Evolutionary conservation across 805 yeast species (phyloP).

Genomic region (Teunomyces funiuensis): DNA sequence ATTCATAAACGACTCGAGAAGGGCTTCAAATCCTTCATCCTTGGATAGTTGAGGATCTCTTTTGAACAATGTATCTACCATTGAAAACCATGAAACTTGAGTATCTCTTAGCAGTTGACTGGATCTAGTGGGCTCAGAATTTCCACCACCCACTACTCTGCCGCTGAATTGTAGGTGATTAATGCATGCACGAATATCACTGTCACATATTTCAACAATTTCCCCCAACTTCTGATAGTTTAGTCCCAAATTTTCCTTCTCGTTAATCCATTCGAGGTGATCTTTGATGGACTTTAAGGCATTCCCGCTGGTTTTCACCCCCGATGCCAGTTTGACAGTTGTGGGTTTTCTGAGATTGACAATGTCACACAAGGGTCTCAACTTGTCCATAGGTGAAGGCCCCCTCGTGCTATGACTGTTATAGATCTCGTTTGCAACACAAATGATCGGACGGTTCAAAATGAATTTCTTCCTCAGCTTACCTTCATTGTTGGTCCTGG

Average conservation of each 20-base stretch:
- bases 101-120: conserved; percentile 48
- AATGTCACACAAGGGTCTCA: conserved; percentile 73
- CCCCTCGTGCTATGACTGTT: conserved; percentile 32
- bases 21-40: conserved; percentile 46
- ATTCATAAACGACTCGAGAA: conserved; percentile 46
- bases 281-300: conserved; percentile 39
- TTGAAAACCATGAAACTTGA: conserved; percentile 63
- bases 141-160: conserved; percentile 7
- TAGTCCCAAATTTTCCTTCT: conserved; percentile 50
- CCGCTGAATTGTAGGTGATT: conserved; percentile 73
- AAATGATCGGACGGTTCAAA: conserved; percentile 81
- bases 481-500: conserved; percentile 5
- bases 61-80: conserved; percentile 62
- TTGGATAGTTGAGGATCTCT: conserved; percentile 47
- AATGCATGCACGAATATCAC: conserved; percentile 83
- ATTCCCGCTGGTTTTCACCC: conserved; percentile 38
- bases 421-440: conserved; percentile 87
- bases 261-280: conserved; percentile 47
- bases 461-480: conserved; percentile 33
- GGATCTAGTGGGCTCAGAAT: neutral
- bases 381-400: conserved; percentile 63
- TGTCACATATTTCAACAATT: conserved; percentile 67
- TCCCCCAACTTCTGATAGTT: conserved; percentile 57
- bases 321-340: conserved; percentile 42
- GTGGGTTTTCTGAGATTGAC: conserved; percentile 64